phyloP scores from a whole-genome alignment of 176 grass and related monocot species.

The Microstegium vimineum region DNA sequence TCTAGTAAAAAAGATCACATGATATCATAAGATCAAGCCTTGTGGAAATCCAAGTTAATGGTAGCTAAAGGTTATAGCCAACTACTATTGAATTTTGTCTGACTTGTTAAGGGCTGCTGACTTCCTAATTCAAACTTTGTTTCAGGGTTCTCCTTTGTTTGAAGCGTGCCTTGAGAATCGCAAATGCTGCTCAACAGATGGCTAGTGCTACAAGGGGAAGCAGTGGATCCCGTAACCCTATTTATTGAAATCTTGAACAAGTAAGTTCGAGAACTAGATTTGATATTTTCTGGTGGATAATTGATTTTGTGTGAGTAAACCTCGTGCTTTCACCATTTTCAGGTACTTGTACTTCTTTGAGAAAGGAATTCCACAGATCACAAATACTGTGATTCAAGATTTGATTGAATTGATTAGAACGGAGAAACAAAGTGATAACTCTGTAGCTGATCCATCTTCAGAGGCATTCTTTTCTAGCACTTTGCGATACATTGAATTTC shows the following conservation, averaged over 20 bases:
- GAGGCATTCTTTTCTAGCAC: conserved; percentile 96
- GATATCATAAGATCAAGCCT: background rate
- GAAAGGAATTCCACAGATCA: conserved; percentile 95
- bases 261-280: conserved; percentile 39
- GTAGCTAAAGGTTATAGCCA: background rate
- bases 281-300: conserved; percentile 24
- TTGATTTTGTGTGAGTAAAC: background rate
- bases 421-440: conserved; percentile 77
- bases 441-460: conserved; percentile 49
- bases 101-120: background rate
- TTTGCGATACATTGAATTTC: conserved; percentile 82
- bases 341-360: conserved; percentile 99
- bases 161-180: conserved; percentile 97
- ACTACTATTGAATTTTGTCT: background rate
- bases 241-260: conserved; percentile 99
- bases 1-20: background rate
- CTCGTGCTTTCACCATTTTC: conserved; percentile 7
- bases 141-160: conserved; percentile 96
- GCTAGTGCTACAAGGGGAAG: conserved; percentile 75
- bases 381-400: conserved; percentile 80
- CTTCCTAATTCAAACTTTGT: conserved; percentile 12
- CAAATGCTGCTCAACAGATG: conserved; percentile 97
- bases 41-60: background rate
- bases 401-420: conserved; percentile 89
- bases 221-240: conserved; percentile 69